Conservation (phyloP, 2,329 filamentous ascomycete species). For the Pseudomassariella vexata region DNA sequence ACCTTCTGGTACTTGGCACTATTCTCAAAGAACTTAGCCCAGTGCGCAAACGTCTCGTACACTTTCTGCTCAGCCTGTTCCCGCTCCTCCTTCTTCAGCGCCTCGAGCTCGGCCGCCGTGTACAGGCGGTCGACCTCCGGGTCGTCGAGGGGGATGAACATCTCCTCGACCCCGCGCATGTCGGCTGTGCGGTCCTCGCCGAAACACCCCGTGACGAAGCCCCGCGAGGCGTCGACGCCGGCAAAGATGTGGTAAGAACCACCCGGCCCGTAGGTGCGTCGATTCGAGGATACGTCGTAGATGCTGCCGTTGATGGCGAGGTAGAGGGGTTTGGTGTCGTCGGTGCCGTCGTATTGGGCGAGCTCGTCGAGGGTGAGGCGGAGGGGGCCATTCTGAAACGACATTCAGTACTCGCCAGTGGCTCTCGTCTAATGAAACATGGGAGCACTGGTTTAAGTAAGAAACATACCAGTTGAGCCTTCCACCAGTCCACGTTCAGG, state of each 20-base stretch:
- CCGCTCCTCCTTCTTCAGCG: constrained; percentile 59
- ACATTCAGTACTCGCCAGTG: not conserved
- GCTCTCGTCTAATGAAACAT: not conserved
- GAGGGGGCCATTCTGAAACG: constrained; percentile 55
- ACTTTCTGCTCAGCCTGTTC: constrained; percentile 60
- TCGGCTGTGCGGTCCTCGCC: constrained; percentile 77
- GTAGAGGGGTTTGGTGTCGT: constrained; percentile 74
- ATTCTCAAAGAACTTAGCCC: constrained; percentile 76
- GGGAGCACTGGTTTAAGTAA: not conserved
- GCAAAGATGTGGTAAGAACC: constrained; percentile 85
- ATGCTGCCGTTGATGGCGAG: constrained; percentile 84
- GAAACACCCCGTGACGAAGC: constrained; percentile 92
- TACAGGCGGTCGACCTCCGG: constrained; percentile 55
- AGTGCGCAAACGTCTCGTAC: constrained; percentile 65
- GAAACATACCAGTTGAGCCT: constrained; percentile 51
- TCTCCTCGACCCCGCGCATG: constrained; percentile 78
- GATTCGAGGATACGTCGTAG: constrained; percentile 71
- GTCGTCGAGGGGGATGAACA: constrained; percentile 67
- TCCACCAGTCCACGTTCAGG: constrained; percentile 52
- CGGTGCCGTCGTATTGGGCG: constrained; percentile 67
- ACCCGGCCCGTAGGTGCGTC: constrained; percentile 71
- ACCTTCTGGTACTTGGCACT: constrained; percentile 78
- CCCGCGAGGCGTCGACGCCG: constrained; percentile 78
- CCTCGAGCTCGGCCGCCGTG: constrained; percentile 46
- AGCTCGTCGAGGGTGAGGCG: constrained; percentile 73